These are phyloP conservation scores for Heliophila coronopifolia DNA, from an alignment of 441 rosid genomes.

Conservation along the genomic window DNA sequence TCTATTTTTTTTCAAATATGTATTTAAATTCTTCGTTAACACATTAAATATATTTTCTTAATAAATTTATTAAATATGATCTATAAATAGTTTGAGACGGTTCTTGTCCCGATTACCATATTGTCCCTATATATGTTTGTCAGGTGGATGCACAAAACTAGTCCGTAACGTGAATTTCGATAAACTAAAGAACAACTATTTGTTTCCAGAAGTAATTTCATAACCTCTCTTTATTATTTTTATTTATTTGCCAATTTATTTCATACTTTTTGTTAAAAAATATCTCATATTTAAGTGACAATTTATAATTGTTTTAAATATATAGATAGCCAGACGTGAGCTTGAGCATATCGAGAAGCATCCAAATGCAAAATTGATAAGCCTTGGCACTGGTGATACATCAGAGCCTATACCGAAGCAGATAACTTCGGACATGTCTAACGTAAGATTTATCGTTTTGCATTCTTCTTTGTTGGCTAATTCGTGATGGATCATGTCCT, in stretches of 20 bases:
- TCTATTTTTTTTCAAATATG: too few species aligned
- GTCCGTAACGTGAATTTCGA: slow-evolving; percentile 65
- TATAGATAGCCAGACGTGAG: slow-evolving; percentile 56
- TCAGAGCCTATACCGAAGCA: slow-evolving; percentile 59
- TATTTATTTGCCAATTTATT: neutral
- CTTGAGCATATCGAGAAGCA: slow-evolving; percentile 48
- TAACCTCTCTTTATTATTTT: neutral
- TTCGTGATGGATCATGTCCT: too few species aligned
- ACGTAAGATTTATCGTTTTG: slow-evolving; percentile 28
- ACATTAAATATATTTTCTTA: too few species aligned
- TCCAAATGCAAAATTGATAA: slow-evolving; percentile 58
- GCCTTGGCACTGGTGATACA: slow-evolving; percentile 78
- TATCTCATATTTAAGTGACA: too few species aligned
- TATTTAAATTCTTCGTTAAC: too few species aligned
- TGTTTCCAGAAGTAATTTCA: slow-evolving; percentile 61
- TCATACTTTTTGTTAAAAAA: too few species aligned
- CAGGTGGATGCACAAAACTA: slow-evolving; percentile 53
- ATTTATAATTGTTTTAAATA: slow-evolving; percentile 15
- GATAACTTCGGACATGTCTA: slow-evolving; percentile 53
- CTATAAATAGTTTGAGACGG: too few species aligned
- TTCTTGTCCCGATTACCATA: neutral
- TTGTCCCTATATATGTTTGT: neutral
- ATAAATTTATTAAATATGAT: too few species aligned
- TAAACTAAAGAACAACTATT: slow-evolving; percentile 54
- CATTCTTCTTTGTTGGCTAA: neutral